These are phyloP conservation scores for Aspergillus floridensis DNA, from an alignment of 2,329 filamentous ascomycete species.

Conservation along the genomic window DNA sequence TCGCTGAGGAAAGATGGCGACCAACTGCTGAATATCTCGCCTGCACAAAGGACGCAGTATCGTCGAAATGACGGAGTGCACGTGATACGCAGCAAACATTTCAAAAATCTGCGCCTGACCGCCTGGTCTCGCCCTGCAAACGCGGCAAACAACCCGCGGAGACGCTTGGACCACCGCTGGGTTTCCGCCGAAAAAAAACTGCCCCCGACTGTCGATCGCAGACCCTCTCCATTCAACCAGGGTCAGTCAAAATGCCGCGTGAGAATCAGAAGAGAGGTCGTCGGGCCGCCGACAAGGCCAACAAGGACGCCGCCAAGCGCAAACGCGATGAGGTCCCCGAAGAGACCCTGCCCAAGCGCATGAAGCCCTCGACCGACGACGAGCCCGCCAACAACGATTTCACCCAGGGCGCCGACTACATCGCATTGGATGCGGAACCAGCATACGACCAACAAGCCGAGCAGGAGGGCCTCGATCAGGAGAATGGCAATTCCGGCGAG, in stretches of 20 bases:
- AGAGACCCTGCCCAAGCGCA: constrained; percentile 37
- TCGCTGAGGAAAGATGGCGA: no score
- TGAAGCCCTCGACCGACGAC: constrained; percentile 34
- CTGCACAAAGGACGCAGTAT: neutral
- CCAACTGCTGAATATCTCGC: neutral
- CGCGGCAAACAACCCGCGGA: neutral
- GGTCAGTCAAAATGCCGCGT: constrained; percentile 40
- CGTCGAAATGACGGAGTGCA: neutral
- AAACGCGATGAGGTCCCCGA: constrained; percentile 36
- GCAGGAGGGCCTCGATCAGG: constrained; percentile 10
- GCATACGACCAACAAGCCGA: neutral
- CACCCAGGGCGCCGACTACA: constrained; percentile 34
- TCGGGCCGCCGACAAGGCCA: constrained; percentile 41
- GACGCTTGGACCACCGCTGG: neutral
- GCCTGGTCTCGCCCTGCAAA: neutral
- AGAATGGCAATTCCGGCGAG: constrained; percentile 45
- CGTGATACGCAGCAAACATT: neutral
- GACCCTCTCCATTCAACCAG: constrained; percentile 8
- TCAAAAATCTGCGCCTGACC: neutral
- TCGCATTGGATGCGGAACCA: constrained; percentile 30
- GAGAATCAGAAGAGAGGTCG: constrained; percentile 49
- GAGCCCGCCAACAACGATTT: constrained; percentile 18
- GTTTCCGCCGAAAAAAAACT: constrained; percentile 21
- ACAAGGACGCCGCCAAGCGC: constrained; percentile 39
- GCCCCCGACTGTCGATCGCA: constrained; percentile 13